phyloP scores from a whole-genome alignment of 2,329 filamentous ascomycete genomes.

The Aspergillus ruber region DNA sequence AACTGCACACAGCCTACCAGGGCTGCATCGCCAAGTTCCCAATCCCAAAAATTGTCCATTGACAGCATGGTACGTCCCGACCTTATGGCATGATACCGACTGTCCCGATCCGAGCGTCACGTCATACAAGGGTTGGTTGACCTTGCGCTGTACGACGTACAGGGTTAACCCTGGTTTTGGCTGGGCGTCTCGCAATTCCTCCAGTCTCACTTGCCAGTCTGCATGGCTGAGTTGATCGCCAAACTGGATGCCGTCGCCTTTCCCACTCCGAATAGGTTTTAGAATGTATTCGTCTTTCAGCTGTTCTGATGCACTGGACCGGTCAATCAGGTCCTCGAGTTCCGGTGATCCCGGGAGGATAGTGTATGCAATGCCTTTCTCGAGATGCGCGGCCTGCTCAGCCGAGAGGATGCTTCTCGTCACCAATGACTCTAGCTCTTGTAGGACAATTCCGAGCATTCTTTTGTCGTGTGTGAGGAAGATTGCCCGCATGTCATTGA shows the following conservation, averaged over 20 bases:
- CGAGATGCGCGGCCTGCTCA: constrained; percentile 12
- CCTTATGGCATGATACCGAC: constrained; percentile 5
- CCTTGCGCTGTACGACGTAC: constrained; percentile 14
- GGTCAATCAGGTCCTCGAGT: constrained; percentile 10
- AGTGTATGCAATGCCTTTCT: constrained; percentile 15
- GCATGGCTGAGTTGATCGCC: constrained; percentile 9
- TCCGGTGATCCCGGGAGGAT: constrained; percentile 19
- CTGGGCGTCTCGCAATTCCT: constrained; percentile 5
- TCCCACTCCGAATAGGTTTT: constrained; percentile 15
- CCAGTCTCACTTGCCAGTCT: constrained; percentile 14
- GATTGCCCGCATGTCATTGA: constrained; percentile 27
- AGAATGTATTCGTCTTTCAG: constrained; percentile 19
- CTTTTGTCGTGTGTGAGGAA: constrained; percentile 26
- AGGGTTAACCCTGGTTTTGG: constrained; percentile 4
- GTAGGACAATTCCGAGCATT: constrained; percentile 25
- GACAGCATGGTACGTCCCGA: constrained; percentile 17
- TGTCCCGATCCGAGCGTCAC: constrained; percentile 9
- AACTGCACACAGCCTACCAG: constrained; percentile 9
- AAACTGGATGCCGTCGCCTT: constrained; percentile 15
- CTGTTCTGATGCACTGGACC: neutral
- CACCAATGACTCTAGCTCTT: constrained; percentile 17
- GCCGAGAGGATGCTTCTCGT: constrained; percentile 11
- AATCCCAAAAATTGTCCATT: constrained; percentile 17
- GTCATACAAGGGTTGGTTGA: constrained; percentile 14
- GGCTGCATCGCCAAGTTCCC: constrained; percentile 16